Percentiles rank a stretch among this genome's conserved stretches.
These are phyloP conservation scores for Talaromyces wortmannii DNA, from an alignment of 495 filamentous ascomycete genomes.

Conservation along the genomic window DNA sequence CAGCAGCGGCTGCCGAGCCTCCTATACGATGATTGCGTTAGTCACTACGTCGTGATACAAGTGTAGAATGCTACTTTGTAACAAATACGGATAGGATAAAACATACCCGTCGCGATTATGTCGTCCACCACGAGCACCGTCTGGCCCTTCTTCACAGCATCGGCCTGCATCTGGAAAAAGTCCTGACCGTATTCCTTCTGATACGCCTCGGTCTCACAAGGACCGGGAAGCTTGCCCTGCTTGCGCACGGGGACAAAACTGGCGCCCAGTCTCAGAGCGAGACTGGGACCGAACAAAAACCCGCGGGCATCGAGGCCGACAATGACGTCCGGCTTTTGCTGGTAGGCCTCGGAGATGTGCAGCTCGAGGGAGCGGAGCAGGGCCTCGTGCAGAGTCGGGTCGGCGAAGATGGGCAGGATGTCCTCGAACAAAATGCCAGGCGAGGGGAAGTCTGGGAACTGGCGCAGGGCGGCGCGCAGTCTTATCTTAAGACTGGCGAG, in stretches of 20 bases:
- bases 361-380: constrained; percentile 85
- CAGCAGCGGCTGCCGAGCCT: constrained; percentile 85
- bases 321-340: constrained; percentile 74
- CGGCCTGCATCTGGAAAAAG: constrained; percentile 91
- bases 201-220: constrained; percentile 72
- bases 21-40: constrained; percentile 41
- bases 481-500: constrained; percentile 90
- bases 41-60: constrained; percentile 3
- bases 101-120: constrained; percentile 93
- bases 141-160: constrained; percentile 78
- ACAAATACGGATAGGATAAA: no score
- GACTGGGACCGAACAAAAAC: constrained; percentile 88
- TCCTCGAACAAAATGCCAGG: constrained; percentile 97
- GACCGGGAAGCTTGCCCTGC: constrained; percentile 91
- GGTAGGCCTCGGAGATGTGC: constrained; percentile 54
- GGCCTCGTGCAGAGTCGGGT: constrained; percentile 63
- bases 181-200: constrained; percentile 97
- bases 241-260: constrained; percentile 93
- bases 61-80: not conserved
- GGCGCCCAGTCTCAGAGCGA: constrained; percentile 81
- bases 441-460: constrained; percentile 90
- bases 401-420: constrained; percentile 92
- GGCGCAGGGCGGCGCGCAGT: constrained; percentile 54
- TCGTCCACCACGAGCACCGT: constrained; percentile 92
- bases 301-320: constrained; percentile 92